Base-by-base conservation (phyloP, 1,284 basidiomycete genomes). In the Puccinia novopanici region DNA sequence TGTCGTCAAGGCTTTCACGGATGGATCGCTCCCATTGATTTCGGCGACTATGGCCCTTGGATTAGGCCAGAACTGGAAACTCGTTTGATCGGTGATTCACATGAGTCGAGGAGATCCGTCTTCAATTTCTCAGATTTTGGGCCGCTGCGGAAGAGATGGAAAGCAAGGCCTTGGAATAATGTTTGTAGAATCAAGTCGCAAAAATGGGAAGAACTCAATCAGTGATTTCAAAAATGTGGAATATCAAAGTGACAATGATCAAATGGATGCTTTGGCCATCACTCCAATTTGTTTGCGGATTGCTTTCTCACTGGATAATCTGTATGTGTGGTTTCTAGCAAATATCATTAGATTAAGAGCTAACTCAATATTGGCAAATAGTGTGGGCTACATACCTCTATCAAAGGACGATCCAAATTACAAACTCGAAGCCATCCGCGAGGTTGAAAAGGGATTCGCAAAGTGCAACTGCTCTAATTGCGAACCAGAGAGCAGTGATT, bases 381-480 rank as follows among this genome's bases (percentile, higher is more conserved):
- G 72, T 30, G 2, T 55, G 10, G 34, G 52, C 6, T 40, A 52
- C 34, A 40, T 73, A 13, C 71, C 71, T 34, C 34, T 74, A 34
- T 74, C 72, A 10, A 0, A 42, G n/a, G 72, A 74, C 17, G 54
- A 74, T 59, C 52, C 52, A 37, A 42, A 30, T 22, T 74, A 57
- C n/a, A 59, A 42, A 24, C 37, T 27, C 13, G 72, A 74, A 59
- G 59, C 22, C n/a, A n/a, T n/a, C n/a, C n/a, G n/a, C n/a, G n/a
- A n/a, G n/a, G n/a, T n/a, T n/a, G n/a, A n/a, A n/a, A n/a, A n/a
- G n/a, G n/a, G n/a, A n/a, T n/a, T n/a, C n/a, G n/a, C n/a, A n/a
- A n/a, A n/a, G n/a, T n/a, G n/a, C n/a, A n/a, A n/a, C n/a, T n/a
- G n/a, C n/a, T n/a, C n/a, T n/a, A n/a, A n/a, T n/a, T n/a, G n/a